phyloP scores from a whole-genome alignment of 2,329 filamentous ascomycete genomes.

The Cryphonectria japonica region DNA sequence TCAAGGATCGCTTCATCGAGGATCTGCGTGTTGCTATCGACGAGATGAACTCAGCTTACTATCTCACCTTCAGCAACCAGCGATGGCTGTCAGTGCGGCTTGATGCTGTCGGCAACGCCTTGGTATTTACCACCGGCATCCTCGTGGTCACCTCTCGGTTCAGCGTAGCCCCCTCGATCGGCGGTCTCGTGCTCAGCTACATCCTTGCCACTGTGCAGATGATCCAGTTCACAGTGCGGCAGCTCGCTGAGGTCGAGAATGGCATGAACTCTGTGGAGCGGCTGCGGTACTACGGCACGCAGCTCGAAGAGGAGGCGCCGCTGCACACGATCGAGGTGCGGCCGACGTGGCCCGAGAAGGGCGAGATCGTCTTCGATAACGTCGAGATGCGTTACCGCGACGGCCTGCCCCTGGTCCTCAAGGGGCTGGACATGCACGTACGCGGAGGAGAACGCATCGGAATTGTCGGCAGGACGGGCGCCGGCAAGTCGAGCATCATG shows the following conservation, averaged over 20 bases:
- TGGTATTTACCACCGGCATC: slow-evolving; percentile 88
- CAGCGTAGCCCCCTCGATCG: slow-evolving; percentile 80
- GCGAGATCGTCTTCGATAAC: slow-evolving; percentile 76
- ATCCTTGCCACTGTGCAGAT: slow-evolving; percentile 92
- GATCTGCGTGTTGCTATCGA: slow-evolving; percentile 77
- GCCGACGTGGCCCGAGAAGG: slow-evolving; percentile 80
- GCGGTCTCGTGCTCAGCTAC: slow-evolving; percentile 87
- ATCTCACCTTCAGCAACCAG: slow-evolving; percentile 93
- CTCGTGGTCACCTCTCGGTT: slow-evolving; percentile 92
- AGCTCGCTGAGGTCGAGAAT: slow-evolving; percentile 94
- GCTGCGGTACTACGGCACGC: slow-evolving; percentile 83
- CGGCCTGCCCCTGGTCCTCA: slow-evolving; percentile 73
- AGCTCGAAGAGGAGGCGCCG: slow-evolving; percentile 88
- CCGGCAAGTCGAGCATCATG: slow-evolving; percentile 69
- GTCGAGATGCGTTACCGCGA: slow-evolving; percentile 80
- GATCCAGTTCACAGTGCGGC: slow-evolving; percentile 93
- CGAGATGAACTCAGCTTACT: slow-evolving; percentile 93
- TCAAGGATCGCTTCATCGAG: slow-evolving; percentile 58
- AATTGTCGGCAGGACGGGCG: slow-evolving; percentile 67
- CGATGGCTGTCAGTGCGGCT: slow-evolving; percentile 87
- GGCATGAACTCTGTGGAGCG: slow-evolving; percentile 97
- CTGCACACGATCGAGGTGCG: slow-evolving; percentile 75
- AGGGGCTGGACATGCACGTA: slow-evolving; percentile 73
- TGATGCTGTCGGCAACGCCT: slow-evolving; percentile 78
- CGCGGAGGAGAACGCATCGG: slow-evolving; percentile 78